phyloP scores from a whole-genome alignment of 2,329 filamentous ascomycete genomes.

The Aureobasidium leucospermi region DNA sequence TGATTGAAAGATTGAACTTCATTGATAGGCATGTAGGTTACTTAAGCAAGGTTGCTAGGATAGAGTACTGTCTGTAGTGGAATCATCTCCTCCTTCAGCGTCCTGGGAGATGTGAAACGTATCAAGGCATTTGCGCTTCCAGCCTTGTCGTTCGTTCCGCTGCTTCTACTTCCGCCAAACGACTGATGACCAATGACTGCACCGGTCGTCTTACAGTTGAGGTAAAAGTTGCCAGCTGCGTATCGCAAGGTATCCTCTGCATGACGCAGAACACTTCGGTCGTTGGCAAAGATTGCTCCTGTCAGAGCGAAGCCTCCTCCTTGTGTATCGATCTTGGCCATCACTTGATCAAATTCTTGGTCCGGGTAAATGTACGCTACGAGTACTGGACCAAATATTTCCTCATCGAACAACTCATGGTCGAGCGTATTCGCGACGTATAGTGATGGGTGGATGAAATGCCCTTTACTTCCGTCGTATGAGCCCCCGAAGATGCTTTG shows the following conservation, averaged over 20 bases:
- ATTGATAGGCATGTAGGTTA: too few relatives aligned
- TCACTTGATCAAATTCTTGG: slow-evolving; percentile 30
- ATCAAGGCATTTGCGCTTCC: slow-evolving; percentile 29
- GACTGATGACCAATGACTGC: slow-evolving; percentile 51
- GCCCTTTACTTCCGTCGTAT: slow-evolving; percentile 31
- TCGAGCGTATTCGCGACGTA: slow-evolving; percentile 36
- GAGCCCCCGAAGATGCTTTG: slow-evolving; percentile 40
- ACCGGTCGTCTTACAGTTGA: slow-evolving; percentile 53
- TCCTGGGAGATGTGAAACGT: neutral
- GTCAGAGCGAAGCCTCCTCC: slow-evolving; percentile 42
- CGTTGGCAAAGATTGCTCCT: slow-evolving; percentile 44
- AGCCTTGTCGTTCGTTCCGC: slow-evolving; percentile 52
- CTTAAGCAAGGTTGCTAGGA: slow-evolving; percentile 2
- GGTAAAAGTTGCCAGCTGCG: slow-evolving; percentile 51
- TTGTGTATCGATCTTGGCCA: slow-evolving; percentile 35
- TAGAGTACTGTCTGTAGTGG: slow-evolving; percentile 1
- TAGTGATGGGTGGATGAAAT: slow-evolving; percentile 39
- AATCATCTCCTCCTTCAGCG: slow-evolving; percentile 2
- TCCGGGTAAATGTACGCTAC: slow-evolving; percentile 44
- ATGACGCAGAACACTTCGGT: slow-evolving; percentile 41
- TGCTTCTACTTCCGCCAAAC: slow-evolving; percentile 47
- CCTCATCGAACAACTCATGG: slow-evolving; percentile 40
- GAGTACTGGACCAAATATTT: slow-evolving; percentile 45
- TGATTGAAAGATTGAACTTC: too few relatives aligned
- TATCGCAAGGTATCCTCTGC: slow-evolving; percentile 47